A percentile compares a stretch with the other conserved stretches of the same genome.
Evolutionary conservation across 164 flowering plant species (phyloP).

Genomic region (Platanus orientalis): DNA sequence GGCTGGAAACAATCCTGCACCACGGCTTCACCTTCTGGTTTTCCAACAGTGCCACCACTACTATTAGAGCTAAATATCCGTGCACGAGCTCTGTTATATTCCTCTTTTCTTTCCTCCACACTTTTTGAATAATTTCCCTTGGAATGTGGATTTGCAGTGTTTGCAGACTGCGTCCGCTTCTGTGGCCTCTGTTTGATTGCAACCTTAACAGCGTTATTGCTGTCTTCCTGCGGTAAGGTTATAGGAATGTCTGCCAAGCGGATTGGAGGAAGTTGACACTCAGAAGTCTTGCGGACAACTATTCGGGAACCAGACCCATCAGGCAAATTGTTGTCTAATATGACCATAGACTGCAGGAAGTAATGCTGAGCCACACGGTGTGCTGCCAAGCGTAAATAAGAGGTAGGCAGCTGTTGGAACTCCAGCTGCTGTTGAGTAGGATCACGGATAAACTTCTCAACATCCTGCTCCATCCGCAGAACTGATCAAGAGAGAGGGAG

Average conservation of each 20-base stretch:
- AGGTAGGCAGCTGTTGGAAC: conserved; percentile 97
- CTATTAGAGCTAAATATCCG: conserved; percentile 69
- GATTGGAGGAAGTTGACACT: conserved; percentile 54
- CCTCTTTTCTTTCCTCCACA: conserved; percentile 97
- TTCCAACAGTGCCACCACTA: conserved; percentile 29
- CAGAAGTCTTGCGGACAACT: conserved; percentile 74
- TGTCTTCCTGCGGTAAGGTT: conserved; percentile 61
- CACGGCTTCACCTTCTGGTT: conserved; percentile 44
- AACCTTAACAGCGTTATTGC: conserved; percentile 46
- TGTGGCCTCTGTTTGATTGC: conserved; percentile 93
- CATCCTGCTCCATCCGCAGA: conserved; percentile 93
- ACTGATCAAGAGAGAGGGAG: too few relatives aligned
- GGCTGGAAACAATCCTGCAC: conserved; percentile 40
- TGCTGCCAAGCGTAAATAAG: conserved; percentile 91
- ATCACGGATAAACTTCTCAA: conserved; percentile 82
- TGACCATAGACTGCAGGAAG: conserved; percentile 80
- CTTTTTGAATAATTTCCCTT: conserved; percentile 60
- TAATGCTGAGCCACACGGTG: conserved; percentile 99
- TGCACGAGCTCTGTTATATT: conserved; percentile 90
- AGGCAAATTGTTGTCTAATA: conserved; percentile 57
- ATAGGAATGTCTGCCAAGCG: conserved; percentile 91
- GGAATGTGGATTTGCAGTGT: conserved; percentile 34
- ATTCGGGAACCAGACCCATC: conserved; percentile 88
- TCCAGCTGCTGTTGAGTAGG: conserved; percentile 77
- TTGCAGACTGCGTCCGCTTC: conserved; percentile 31